A percentile compares a stretch with the other conserved stretches of the same genome.
phyloP scores from a whole-genome alignment of 805 yeast species.

The Saccharomycopsis synnaedendra region DNA sequence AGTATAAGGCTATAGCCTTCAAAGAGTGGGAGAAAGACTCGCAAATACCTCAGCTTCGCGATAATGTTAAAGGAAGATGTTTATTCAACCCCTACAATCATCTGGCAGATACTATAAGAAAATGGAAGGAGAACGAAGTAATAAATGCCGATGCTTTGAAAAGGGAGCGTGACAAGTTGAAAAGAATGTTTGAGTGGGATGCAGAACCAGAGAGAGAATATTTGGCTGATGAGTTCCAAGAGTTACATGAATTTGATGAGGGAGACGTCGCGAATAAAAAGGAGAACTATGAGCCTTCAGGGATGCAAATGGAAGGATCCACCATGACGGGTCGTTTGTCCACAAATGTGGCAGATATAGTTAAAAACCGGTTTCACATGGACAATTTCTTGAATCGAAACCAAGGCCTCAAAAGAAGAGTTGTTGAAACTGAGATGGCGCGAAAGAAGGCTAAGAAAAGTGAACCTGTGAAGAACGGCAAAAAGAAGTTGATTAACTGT shows the following conservation, averaged over 20 bases:
- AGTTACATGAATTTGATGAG: too few relatives aligned
- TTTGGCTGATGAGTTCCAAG: background rate
- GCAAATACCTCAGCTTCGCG: slow-evolving; percentile 2
- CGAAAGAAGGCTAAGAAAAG: background rate
- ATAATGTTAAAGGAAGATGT: slow-evolving; percentile 3
- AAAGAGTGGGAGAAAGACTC: slow-evolving; percentile 11
- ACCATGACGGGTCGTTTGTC: background rate
- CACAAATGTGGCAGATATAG: background rate
- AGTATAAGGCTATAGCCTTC: slow-evolving; percentile 6
- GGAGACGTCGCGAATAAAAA: too few relatives aligned
- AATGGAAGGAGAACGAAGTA: background rate
- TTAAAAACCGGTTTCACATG: background rate
- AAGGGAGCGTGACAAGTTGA: background rate
- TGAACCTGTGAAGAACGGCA: background rate
- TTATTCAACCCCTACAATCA: background rate
- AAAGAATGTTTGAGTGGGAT: background rate
- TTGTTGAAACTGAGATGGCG: background rate
- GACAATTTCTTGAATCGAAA: too few relatives aligned
- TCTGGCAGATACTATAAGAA: background rate
- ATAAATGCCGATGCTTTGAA: background rate
- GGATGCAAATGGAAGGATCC: background rate
- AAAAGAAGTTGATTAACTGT: slow-evolving; percentile 29
- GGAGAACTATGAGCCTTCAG: background rate
- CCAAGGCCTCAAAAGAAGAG: background rate
- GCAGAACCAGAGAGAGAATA: background rate